These are phyloP conservation scores for Cunninghamia lanceolata DNA, from an alignment of 75 land plant species.

Conservation along the genomic window DNA sequence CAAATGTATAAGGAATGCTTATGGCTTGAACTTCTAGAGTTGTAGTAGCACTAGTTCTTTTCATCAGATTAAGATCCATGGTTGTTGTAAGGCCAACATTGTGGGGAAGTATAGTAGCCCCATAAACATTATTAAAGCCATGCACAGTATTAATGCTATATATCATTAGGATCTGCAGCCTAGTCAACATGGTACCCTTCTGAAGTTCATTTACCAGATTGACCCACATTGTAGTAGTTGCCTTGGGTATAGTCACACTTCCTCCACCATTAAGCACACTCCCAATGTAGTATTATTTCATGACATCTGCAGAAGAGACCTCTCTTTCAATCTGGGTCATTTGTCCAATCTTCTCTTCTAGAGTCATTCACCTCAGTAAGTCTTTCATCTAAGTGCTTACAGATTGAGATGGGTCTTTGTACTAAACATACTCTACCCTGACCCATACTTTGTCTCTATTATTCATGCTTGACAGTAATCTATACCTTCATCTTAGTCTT, in stretches of 20 bases:
- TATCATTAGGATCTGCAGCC: conserved; percentile 39
- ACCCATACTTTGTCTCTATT: too few relatives aligned
- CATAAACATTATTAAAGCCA: conserved; percentile 38
- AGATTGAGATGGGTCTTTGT: too few relatives aligned
- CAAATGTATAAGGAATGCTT: conserved; percentile 64
- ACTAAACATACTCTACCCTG: too few relatives aligned
- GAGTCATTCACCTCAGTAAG: too few relatives aligned
- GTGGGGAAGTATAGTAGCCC: conserved; percentile 60
- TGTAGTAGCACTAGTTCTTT: conserved; percentile 73
- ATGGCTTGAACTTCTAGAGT: conserved; percentile 67
- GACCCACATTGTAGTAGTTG: conserved; percentile 26
- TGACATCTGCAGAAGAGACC: too few relatives aligned
- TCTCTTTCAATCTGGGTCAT: too few relatives aligned
- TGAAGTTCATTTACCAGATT: conserved; percentile 40
- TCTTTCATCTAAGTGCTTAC: too few relatives aligned
- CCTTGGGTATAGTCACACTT: conserved; percentile 30
- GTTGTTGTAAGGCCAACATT: conserved; percentile 72
- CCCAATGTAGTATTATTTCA: too few relatives aligned
- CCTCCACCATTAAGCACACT: too few relatives aligned
- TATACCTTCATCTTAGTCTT: too few relatives aligned
- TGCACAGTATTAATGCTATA: conserved; percentile 60
- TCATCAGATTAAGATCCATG: conserved; percentile 61
- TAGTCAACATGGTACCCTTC: conserved; percentile 26
- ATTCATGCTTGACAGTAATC: too few relatives aligned
- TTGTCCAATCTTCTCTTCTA: too few relatives aligned